A percentile compares a stretch with the other conserved stretches of the same genome.
These are phyloP conservation scores for Penicillium angulare DNA, from an alignment of 495 filamentous ascomycete species.

Conservation along the genomic window DNA sequence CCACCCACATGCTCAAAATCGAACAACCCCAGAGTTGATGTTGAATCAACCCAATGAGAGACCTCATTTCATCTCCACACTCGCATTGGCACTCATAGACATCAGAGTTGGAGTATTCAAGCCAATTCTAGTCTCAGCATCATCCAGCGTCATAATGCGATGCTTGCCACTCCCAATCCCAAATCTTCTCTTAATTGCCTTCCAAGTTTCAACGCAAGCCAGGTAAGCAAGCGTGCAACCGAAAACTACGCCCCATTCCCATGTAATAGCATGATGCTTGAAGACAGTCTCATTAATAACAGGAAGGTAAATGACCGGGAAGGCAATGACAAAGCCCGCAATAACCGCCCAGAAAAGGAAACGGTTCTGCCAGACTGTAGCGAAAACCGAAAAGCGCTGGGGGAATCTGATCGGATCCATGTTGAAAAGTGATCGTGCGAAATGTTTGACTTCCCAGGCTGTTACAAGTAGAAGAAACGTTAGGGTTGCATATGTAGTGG, in stretches of 20 bases:
- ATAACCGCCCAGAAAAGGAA: slow-evolving; percentile 75
- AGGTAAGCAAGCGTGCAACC: slow-evolving; percentile 62
- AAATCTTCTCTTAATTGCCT: slow-evolving; percentile 56
- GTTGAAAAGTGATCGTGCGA: slow-evolving; percentile 67
- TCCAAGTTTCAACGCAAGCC: slow-evolving; percentile 64
- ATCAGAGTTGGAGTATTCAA: slow-evolving; percentile 21
- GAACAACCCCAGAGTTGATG: too few relatives aligned
- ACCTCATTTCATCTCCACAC: slow-evolving; percentile 32
- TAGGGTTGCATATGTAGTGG: slow-evolving; percentile 72
- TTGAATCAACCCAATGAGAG: slow-evolving; percentile 9
- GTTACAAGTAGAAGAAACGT: slow-evolving; percentile 72
- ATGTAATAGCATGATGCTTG: slow-evolving; percentile 69
- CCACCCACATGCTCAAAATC: too few relatives aligned
- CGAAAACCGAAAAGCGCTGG: slow-evolving; percentile 53
- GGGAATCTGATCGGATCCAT: slow-evolving; percentile 52
- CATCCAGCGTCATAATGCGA: slow-evolving; percentile 29
- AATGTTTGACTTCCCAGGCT: slow-evolving; percentile 74
- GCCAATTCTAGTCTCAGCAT: slow-evolving; percentile 33
- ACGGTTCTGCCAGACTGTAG: slow-evolving; percentile 65
- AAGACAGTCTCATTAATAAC: slow-evolving; percentile 67
- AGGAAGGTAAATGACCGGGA: slow-evolving; percentile 73
- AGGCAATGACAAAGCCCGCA: slow-evolving; percentile 63
- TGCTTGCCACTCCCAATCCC: slow-evolving; percentile 37
- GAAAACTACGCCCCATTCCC: slow-evolving; percentile 69
- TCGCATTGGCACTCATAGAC: slow-evolving; percentile 33